Conservation (phyloP, 139 green algal genomes). For the Protoeuglena noctilucae region DNA sequence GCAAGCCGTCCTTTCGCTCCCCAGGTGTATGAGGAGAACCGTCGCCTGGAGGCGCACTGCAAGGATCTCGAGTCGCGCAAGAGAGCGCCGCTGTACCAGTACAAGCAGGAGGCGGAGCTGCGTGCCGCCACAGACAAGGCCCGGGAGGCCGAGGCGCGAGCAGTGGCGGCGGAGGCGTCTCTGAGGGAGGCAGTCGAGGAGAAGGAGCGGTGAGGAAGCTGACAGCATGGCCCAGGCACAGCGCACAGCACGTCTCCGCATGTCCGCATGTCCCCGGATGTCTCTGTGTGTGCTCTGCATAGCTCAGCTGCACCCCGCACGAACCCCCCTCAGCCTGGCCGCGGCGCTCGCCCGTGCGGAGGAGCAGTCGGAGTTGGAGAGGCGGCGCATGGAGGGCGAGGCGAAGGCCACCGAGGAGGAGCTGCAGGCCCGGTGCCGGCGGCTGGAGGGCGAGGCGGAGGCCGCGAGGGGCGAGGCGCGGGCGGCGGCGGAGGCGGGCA, state of each 20-base stretch:
- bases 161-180: conserved; percentile 40
- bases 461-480: background rate
- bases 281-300: too few species aligned
- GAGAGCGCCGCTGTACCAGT: conserved; percentile 68
- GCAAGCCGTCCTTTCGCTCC: too few species aligned
- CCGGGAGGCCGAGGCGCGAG: conserved; percentile 38
- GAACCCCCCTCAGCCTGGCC: background rate
- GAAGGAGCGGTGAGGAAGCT: background rate
- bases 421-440: background rate
- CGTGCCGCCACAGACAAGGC: conserved; percentile 51
- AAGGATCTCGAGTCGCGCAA: conserved; percentile 65
- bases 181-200: conserved; percentile 32
- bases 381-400: conserved; percentile 10
- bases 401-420: background rate
- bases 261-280: background rate
- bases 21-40: conserved; percentile 6
- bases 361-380: conserved; percentile 10
- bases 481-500: background rate
- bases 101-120: conserved; percentile 75
- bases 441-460: conserved; percentile 1
- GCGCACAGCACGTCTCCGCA: conserved; percentile 5
- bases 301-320: background rate
- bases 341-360: background rate
- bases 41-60: conserved; percentile 1
- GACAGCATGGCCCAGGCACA: background rate